phyloP scores from a whole-genome alignment of 179 eudicot genomes.

The Sideroxylon spinosum region DNA sequence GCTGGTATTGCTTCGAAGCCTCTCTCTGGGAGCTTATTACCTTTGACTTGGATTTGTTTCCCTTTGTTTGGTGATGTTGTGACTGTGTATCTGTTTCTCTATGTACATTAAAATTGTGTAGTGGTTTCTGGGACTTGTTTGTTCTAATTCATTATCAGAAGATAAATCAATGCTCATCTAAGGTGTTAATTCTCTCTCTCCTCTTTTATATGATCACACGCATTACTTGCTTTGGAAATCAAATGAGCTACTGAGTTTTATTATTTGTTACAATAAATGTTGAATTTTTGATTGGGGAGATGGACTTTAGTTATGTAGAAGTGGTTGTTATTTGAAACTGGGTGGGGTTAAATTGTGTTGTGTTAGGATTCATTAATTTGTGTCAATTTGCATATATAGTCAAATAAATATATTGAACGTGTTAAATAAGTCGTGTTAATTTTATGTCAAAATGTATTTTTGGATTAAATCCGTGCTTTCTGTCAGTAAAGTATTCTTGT shows the following conservation, averaged over 20 bases:
- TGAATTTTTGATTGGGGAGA: not conserved
- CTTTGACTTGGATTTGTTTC: not conserved
- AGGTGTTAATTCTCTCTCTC: not conserved
- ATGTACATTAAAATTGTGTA: conserved; percentile 4
- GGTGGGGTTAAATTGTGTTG: too few relatives aligned
- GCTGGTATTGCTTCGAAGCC: not conserved
- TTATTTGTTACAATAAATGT: not conserved
- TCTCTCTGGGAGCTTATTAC: not conserved
- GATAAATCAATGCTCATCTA: not conserved
- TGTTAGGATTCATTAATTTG: too few relatives aligned
- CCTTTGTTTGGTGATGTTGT: not conserved
- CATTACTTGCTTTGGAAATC: not conserved
- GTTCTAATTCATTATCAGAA: not conserved
- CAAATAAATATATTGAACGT: too few relatives aligned
- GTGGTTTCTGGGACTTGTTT: conserved; percentile 4
- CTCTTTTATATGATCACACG: not conserved
- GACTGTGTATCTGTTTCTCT: conserved; percentile 1
- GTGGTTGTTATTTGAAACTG: not conserved
- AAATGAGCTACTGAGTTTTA: not conserved
- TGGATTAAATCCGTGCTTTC: too few relatives aligned
- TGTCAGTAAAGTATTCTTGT: too few relatives aligned
- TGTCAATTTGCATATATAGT: too few relatives aligned
- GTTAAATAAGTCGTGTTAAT: too few relatives aligned
- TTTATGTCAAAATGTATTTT: too few relatives aligned
- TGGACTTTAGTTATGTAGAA: not conserved